Evolutionary conservation across 345 rosid genomes (phyloP).

Genomic region (Pelargonium nanum): DNA sequence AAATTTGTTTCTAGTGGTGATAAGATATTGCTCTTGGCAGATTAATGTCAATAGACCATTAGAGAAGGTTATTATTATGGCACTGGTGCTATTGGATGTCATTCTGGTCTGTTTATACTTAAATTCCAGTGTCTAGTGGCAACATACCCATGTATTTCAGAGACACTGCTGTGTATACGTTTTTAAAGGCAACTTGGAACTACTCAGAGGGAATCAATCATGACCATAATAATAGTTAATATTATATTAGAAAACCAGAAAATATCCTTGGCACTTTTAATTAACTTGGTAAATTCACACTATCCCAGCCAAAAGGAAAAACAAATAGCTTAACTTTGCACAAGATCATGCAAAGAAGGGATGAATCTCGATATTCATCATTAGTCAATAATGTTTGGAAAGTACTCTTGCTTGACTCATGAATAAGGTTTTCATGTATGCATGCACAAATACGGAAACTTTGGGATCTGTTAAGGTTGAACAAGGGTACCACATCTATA

Average conservation of each 20-base stretch:
- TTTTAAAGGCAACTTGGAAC: not conserved
- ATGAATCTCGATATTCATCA: not conserved
- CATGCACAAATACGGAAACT: not conserved
- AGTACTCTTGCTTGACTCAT: not conserved
- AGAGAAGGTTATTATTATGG: too few relatives aligned
- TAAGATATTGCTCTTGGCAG: too few relatives aligned
- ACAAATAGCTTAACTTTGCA: not conserved
- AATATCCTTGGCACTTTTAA: not conserved
- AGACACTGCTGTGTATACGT: not conserved
- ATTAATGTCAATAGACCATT: too few relatives aligned
- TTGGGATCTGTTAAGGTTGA: not conserved
- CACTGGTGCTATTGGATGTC: too few relatives aligned
- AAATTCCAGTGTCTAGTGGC: not conserved
- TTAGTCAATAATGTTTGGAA: not conserved
- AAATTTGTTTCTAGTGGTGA: too few relatives aligned
- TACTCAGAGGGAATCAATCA: not conserved
- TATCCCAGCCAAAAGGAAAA: not conserved
- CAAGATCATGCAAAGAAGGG: not conserved
- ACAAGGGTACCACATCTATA: not conserved
- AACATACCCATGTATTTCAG: not conserved
- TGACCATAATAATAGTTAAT: not conserved
- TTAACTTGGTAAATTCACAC: not conserved
- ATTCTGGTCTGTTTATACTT: too few relatives aligned
- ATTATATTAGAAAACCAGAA: not conserved
- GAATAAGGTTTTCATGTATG: not conserved